Conservation (phyloP, 805 yeast genomes). For the Yarrowia osloensis region DNA sequence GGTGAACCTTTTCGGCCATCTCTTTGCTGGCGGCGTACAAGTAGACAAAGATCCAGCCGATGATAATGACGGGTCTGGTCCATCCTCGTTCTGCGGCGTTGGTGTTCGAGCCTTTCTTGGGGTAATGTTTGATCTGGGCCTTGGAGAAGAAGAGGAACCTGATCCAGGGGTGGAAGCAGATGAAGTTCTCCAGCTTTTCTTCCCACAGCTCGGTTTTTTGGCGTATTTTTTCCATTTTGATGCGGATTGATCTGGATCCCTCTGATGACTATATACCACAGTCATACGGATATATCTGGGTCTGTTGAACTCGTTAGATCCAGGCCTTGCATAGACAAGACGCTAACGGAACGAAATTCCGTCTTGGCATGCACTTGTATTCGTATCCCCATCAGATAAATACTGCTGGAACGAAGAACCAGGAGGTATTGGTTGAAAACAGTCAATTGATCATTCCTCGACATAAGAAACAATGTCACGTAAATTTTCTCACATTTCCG, state of each 20-base stretch:
- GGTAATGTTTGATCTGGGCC: constrained; percentile 17
- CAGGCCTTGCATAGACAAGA: no score
- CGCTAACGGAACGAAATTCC: no score
- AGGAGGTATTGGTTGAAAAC: no score
- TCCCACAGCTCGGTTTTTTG: background rate
- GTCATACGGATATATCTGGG: background rate
- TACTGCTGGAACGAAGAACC: no score
- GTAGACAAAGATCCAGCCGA: constrained; percentile 18
- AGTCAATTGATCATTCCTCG: no score
- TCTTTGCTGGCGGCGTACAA: constrained; percentile 3
- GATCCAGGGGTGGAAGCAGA: constrained; percentile 14
- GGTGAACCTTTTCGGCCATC: background rate
- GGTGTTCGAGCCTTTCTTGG: background rate
- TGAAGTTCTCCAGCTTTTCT: background rate
- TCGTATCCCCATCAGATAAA: no score
- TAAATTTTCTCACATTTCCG: no score
- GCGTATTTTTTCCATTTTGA: background rate
- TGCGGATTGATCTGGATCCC: background rate
- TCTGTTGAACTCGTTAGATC: no score
- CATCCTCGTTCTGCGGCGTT: constrained; percentile 26
- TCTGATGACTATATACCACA: no score
- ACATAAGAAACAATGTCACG: no score
- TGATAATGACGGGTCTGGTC: background rate
- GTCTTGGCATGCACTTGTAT: no score
- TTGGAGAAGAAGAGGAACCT: background rate